phyloP scores from a whole-genome alignment of 306 rosid genomes.

The Clitoria ternatea region DNA sequence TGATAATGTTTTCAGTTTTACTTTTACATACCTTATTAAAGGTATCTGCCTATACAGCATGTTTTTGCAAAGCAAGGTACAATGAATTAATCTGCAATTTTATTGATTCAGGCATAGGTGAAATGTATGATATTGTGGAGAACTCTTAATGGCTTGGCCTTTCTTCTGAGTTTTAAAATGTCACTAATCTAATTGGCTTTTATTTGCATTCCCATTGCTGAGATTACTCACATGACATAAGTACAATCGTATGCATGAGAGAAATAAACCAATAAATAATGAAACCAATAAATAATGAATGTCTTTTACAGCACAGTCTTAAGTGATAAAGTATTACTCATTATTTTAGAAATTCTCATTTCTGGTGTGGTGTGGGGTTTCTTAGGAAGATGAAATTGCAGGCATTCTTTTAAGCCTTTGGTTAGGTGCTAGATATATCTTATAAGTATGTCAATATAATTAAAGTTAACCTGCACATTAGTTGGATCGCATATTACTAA shows the following conservation, averaged over 20 bases:
- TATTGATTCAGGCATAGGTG: conserved; percentile 11
- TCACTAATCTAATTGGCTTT: not conserved
- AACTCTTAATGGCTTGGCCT: not conserved
- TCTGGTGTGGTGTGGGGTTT: too few relatives aligned
- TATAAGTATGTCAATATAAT: too few relatives aligned
- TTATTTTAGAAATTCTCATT: too few relatives aligned
- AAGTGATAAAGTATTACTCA: too few relatives aligned
- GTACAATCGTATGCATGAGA: not conserved
- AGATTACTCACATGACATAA: not conserved
- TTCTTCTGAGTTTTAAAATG: not conserved
- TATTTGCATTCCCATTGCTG: not conserved
- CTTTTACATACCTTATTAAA: not conserved
- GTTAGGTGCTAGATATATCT: too few relatives aligned
- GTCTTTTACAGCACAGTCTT: too few relatives aligned
- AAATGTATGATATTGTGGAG: not conserved
- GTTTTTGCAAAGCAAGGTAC: conserved; percentile 18
- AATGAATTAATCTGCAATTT: conserved; percentile 15
- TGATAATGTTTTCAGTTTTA: not conserved
- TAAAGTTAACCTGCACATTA: too few relatives aligned
- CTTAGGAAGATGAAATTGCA: too few relatives aligned
- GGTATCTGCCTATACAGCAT: not conserved
- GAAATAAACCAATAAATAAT: too few relatives aligned
- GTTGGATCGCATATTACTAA: too few relatives aligned
- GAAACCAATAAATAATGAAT: too few relatives aligned
- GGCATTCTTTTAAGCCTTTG: too few relatives aligned